Conservation (phyloP, 331 rosid genomes). For the Rosa hybrid region DNA sequence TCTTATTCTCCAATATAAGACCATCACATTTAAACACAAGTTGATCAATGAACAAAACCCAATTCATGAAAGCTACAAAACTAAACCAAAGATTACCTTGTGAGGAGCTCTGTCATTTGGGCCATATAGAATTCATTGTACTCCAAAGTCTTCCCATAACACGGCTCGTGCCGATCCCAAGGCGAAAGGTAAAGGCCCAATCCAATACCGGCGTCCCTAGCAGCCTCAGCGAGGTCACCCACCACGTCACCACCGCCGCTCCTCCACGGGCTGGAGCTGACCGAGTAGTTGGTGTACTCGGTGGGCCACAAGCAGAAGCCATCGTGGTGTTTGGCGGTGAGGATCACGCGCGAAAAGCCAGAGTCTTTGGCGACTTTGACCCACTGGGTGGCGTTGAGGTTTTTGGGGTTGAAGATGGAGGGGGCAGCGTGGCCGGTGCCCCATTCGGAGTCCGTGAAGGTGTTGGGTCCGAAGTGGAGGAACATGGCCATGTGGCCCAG, state of each 20-base stretch:
- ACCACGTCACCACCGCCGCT: conserved; percentile 73
- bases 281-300: conserved; percentile 70
- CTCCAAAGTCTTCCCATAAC: conserved; percentile 56
- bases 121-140: conserved; percentile 76
- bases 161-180: conserved; percentile 85
- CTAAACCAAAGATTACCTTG: conserved; percentile 44
- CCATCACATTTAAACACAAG: not conserved
- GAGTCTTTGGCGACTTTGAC: conserved; percentile 63
- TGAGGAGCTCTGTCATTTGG: conserved; percentile 90
- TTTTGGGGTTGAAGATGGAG: conserved; percentile 59
- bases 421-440: conserved; percentile 68
- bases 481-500: conserved; percentile 67
- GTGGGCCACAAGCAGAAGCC: conserved; percentile 97
- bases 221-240: conserved; percentile 68
- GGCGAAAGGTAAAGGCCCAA: conserved; percentile 89
- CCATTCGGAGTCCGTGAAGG: conserved; percentile 84
- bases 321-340: conserved; percentile 87
- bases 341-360: conserved; percentile 63
- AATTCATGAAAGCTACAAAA: not conserved
- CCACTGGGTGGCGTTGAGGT: conserved; percentile 83
- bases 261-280: conserved; percentile 64
- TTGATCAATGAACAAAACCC: conserved; percentile 6
- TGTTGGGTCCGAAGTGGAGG: conserved; percentile 91
- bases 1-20: too few relatives aligned
- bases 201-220: conserved; percentile 59